A percentile compares a stretch with the other conserved stretches of the same genome.
phyloP scores from a whole-genome alignment of 495 filamentous ascomycete genomes.

The Thermothielavioides terrestris region DNA sequence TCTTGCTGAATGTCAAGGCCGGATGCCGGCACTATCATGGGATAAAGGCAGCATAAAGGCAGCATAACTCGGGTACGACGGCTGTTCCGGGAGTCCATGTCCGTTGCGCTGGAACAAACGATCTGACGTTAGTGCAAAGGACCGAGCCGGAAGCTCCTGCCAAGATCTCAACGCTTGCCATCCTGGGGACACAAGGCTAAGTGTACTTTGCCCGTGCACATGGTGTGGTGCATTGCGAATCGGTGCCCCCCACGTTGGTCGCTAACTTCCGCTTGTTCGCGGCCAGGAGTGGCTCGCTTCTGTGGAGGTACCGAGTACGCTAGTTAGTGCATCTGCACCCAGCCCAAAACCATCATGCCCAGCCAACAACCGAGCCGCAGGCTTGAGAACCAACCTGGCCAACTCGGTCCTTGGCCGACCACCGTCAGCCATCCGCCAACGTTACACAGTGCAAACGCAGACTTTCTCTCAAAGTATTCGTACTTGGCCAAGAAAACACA shows the following conservation, averaged over 20 bases:
- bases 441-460: too few relatives aligned
- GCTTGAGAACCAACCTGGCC: not conserved
- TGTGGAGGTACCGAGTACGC: too few relatives aligned
- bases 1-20: too few relatives aligned
- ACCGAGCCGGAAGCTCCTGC: constrained; percentile 21
- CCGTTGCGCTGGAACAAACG: not conserved
- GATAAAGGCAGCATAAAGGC: too few relatives aligned
- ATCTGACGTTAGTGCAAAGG: constrained; percentile 26
- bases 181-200: not conserved
- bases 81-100: not conserved
- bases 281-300: constrained; percentile 5
- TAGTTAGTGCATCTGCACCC: constrained; percentile 12
- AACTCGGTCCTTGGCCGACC: too few relatives aligned
- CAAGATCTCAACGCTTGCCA: constrained; percentile 25
- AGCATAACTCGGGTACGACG: too few relatives aligned
- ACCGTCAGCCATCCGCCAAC: too few relatives aligned
- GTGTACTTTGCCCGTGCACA: too few relatives aligned
- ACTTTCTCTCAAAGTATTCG: too few relatives aligned
- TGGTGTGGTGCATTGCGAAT: too few relatives aligned
- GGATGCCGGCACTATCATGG: too few relatives aligned
- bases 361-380: not conserved
- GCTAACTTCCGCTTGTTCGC: not conserved
- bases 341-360: constrained; percentile 1
- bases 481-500: too few relatives aligned
- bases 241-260: constrained; percentile 2